Base-by-base conservation (phyloP, 352 stramenopile genomes). In the Hyaloperonospora brassicae region DNA sequence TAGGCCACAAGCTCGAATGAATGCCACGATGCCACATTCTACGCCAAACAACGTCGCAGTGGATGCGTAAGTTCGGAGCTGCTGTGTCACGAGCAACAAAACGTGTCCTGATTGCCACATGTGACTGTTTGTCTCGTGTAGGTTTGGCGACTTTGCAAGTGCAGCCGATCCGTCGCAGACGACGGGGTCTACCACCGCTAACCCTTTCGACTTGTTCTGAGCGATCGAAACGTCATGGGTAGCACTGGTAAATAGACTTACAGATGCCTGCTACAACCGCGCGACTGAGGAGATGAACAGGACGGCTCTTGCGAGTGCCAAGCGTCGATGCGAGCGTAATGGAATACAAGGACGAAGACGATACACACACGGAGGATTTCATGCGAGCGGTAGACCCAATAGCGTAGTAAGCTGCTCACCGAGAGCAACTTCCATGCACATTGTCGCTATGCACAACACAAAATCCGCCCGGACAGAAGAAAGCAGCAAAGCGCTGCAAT, bases 381-480 rank as follows among this genome's bases (percentile, higher is more conserved):
- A 78, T 84, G 73, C 61, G 70, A 72, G 30, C 48, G 34, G 53
- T 57, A 43, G 35, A 44, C 43, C 30, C 60, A 58, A 66, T 47
- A 43, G 41, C 17, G 17, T 17, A 59, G 36, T 23, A 22, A 48
- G 47, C 38, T 50, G 24, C 30, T 55, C 42, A 27, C 50, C 49
- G 24, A 41, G 47, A 55, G 30, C 11, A 52, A 6, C 36, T 21
- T 4, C 40, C 31, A 21, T 30, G 31, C 52, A 55, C 57, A 56
- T 54, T 52, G 64, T 61, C 40, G 55, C 58, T 48, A 60, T 64
- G 59, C 59, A 55, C 49, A 75, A 79, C 79, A 89, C 71, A 86
- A 89, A 92, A 89, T 73, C 81, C 84, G 84, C 84, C 84, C 84
- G 84, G 84, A 94, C 84, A 87, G 84, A 94, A 94, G 84, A 94